These are phyloP conservation scores for Dactylonectria macrodidyma DNA, from an alignment of 2,329 filamentous ascomycete species.

Conservation along the genomic window DNA sequence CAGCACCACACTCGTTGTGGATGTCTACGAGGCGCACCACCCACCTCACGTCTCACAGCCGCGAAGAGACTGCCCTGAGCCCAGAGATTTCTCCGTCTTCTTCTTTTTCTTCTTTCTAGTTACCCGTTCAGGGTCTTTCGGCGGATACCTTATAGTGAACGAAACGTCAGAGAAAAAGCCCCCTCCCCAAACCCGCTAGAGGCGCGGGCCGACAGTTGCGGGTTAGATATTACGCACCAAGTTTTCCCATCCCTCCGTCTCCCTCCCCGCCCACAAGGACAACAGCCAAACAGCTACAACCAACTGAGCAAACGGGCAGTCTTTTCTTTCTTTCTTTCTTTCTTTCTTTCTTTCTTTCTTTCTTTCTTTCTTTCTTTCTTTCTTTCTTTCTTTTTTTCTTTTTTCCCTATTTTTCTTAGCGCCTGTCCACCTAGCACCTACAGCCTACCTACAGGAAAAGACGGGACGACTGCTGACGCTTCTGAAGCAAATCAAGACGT, in stretches of 20 bases:
- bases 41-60: neutral
- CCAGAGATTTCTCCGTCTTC: neutral
- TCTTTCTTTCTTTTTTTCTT: neutral
- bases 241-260: neutral
- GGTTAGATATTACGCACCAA: neutral
- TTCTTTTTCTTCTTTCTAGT: neutral
- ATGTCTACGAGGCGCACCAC: neutral
- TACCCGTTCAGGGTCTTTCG: neutral
- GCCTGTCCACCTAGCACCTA: neutral
- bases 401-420: neutral
- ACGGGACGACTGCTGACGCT: neutral
- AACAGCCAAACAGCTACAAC: neutral
- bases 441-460: no score
- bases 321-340: no score
- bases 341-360: neutral
- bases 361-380: no score
- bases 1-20: neutral
- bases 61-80: neutral
- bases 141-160: neutral
- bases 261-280: neutral
- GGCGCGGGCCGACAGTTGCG: neutral
- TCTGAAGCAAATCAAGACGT: slow-evolving; percentile 35
- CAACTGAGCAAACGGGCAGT: no score
- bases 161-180: neutral
- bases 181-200: neutral